phyloP scores from a whole-genome alignment of 805 yeast species.

The Yamadazyma laniorum region DNA sequence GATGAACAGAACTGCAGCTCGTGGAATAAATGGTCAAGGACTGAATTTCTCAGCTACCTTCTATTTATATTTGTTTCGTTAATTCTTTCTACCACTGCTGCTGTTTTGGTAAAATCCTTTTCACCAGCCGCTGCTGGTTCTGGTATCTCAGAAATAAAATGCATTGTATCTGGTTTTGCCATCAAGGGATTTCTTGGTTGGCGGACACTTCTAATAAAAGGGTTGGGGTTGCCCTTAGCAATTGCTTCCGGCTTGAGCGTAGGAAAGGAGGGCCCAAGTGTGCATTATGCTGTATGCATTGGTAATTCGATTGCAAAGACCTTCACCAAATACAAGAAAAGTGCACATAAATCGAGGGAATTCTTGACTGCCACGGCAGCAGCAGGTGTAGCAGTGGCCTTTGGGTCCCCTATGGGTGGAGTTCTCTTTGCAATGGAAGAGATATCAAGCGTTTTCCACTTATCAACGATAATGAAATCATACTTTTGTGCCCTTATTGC shows the following conservation, averaged over 20 bases:
- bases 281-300: slow-evolving; percentile 96
- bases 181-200: slow-evolving; percentile 74
- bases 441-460: slow-evolving; percentile 68
- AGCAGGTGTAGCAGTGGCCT: slow-evolving; percentile 98
- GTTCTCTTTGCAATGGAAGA: slow-evolving; percentile 92
- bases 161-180: slow-evolving; percentile 87
- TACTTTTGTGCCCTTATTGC: slow-evolving; percentile 90
- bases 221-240: slow-evolving; percentile 80
- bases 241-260: slow-evolving; percentile 91
- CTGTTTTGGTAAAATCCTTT: slow-evolving; percentile 61
- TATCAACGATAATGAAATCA: slow-evolving; percentile 84
- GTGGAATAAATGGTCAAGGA: slow-evolving; percentile 69
- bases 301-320: slow-evolving; percentile 73
- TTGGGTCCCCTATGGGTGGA: slow-evolving; percentile 96
- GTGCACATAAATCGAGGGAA: slow-evolving; percentile 51
- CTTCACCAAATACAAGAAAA: slow-evolving; percentile 43
- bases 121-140: slow-evolving; percentile 96
- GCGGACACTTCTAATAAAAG: slow-evolving; percentile 70
- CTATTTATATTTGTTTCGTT: slow-evolving; percentile 60
- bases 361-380: slow-evolving; percentile 88
- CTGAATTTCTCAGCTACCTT: slow-evolving; percentile 47
- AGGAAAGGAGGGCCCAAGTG: slow-evolving; percentile 98
- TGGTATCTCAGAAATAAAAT: slow-evolving; percentile 95
- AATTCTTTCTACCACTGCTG: slow-evolving; percentile 61
- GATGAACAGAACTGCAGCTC: slow-evolving; percentile 48